These are phyloP conservation scores for Orbilia blumenaviensis DNA, from an alignment of 2,329 filamentous ascomycete genomes.

Conservation along the genomic window DNA sequence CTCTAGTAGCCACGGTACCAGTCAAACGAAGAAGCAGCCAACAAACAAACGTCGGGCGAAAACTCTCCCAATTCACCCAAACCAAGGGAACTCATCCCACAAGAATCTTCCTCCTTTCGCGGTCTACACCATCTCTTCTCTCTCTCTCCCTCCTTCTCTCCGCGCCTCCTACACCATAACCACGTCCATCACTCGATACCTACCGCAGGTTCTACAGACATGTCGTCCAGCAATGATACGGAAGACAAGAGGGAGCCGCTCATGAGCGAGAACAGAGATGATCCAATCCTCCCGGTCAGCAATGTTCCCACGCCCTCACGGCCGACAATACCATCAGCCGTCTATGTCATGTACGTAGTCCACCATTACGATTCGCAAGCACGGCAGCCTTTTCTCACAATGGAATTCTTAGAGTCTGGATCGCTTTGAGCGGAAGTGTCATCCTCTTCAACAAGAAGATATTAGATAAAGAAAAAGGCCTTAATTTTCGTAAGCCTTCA, in stretches of 20 bases:
- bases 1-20: not conserved
- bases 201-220: not conserved
- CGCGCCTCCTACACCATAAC: not conserved
- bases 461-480: conserved; percentile 73
- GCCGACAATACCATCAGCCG: conserved; percentile 76
- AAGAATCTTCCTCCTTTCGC: not conserved
- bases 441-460: conserved; percentile 99
- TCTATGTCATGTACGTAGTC: conserved; percentile 77
- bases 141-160: not conserved
- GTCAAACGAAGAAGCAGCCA: not conserved
- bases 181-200: not conserved
- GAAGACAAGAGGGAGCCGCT: conserved; percentile 47
- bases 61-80: conserved; percentile 3
- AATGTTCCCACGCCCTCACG: conserved; percentile 68
- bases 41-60: conserved; percentile 4
- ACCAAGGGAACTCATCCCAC: not conserved
- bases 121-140: not conserved
- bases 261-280: conserved; percentile 33
- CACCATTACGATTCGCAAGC: not conserved
- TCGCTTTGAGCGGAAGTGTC: conserved; percentile 87
- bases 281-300: conserved; percentile 40
- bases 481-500: conserved; percentile 74
- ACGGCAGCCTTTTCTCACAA: conserved; percentile 37
- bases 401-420: conserved; percentile 76
- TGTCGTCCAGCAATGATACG: conserved; percentile 24